Evolutionary conservation across 2,329 filamentous ascomycete species (phyloP), one percentile per base, ranked within the genome.

Genomic region (Emergomyces orientalis): DNA sequence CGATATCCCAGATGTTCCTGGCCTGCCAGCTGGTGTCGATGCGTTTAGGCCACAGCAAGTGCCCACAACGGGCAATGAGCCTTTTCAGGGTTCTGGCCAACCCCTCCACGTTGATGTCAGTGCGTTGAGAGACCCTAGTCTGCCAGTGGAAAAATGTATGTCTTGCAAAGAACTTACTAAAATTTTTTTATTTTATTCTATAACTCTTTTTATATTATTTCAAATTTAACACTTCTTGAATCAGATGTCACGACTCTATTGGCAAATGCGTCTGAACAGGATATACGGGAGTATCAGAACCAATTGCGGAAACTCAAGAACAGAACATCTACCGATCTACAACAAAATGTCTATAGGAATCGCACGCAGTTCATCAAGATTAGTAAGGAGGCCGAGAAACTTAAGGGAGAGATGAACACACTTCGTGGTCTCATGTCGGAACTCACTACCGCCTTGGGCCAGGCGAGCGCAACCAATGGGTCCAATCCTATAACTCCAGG

Each of bases 281-380:
- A 96, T 67, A 95, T 97, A 64, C 85, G 85, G 67, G 87, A 89
- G 60, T 97, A 89, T 73, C 89, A 96, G 73, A 81, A 84, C 59
- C 86, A 86, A 27, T 80, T 97, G 52, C 86, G 86, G 67, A 88
- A 88, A 69, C 81, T 94, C 63, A 93, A 93, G 75, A 83, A 84
- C 67, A 85, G 89, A 62, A 91, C 91, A 9, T 88, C 88, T 5
- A 83, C 86, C 58, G 92, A 97, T 69, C 81, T 99, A 27, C 93
- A 97, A 75, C 90, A 95, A 72, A 97, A 92, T 76, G 89, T 99
- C 59, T 93, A 96, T 76, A 92, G 97, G 75, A 99, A 99, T 76
- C 87, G 94, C 58, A 96, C 91, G 0, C 94, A 97, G 71, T 99
- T 99, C 73, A 97, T 99, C 81, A 96, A 96, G 76, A 97, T 99